phyloP scores from a whole-genome alignment of 495 filamentous ascomycete species.

The Pseudomonodictys pantanalensis region DNA sequence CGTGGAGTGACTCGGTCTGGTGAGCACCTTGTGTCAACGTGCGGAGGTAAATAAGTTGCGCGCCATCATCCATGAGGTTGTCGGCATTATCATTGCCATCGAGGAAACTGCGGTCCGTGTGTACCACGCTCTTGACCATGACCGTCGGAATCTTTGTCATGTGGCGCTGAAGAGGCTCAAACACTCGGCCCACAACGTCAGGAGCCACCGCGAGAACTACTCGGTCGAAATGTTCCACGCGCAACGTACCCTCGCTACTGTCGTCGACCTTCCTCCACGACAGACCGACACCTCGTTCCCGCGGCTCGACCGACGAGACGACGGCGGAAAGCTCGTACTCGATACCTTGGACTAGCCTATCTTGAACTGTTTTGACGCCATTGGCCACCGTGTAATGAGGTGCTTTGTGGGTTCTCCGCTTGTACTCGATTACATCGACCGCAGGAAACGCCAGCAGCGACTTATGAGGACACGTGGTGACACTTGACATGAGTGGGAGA shows the following conservation, averaged over 20 bases:
- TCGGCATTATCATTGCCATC: background rate
- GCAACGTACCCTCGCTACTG: background rate
- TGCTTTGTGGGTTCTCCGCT: slow-evolving; percentile 44
- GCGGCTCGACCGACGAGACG: slow-evolving; percentile 13
- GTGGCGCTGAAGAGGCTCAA: slow-evolving; percentile 40
- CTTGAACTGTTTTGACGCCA: slow-evolving; percentile 49
- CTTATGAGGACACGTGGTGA: slow-evolving; percentile 53
- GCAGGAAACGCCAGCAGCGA: slow-evolving; percentile 53
- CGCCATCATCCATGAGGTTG: background rate
- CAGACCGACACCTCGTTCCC: background rate
- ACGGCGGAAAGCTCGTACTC: slow-evolving; percentile 26
- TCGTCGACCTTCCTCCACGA: slow-evolving; percentile 7
- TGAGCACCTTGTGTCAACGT: slow-evolving; percentile 16
- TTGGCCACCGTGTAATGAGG: slow-evolving; percentile 50
- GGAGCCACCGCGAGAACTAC: slow-evolving; percentile 51
- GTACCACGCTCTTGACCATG: slow-evolving; percentile 46
- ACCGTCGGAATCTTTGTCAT: slow-evolving; percentile 47
- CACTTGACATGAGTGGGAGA: slow-evolving; percentile 52
- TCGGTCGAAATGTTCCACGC: slow-evolving; percentile 41
- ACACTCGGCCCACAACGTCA: slow-evolving; percentile 45
- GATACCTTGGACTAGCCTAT: slow-evolving; percentile 41
- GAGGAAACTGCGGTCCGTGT: slow-evolving; percentile 40
- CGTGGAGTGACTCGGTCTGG: slow-evolving; percentile 38
- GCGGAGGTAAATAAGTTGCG: slow-evolving; percentile 39
- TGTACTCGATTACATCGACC: slow-evolving; percentile 49